Percentiles rank a stretch among this genome's conserved stretches.
phyloP scores from a whole-genome alignment of 176 grass and related monocot species.

The Cymbopogon citratus region DNA sequence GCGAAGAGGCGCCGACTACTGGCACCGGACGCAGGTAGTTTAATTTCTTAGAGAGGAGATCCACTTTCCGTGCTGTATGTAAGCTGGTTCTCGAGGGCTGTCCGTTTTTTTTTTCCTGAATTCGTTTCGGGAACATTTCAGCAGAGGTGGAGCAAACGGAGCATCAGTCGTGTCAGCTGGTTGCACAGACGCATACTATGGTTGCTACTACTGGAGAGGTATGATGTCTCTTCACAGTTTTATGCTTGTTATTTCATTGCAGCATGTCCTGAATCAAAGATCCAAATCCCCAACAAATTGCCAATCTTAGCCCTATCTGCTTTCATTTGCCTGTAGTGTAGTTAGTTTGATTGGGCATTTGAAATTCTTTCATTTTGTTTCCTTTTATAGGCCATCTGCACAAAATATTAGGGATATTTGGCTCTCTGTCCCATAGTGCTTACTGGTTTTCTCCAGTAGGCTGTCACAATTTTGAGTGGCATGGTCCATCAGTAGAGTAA shows the following conservation, averaged over 20 bases:
- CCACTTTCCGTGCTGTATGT: conserved; percentile 4
- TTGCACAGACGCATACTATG: background rate
- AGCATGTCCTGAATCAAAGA: background rate
- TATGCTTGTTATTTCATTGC: background rate
- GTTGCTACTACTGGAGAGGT: conserved; percentile 39
- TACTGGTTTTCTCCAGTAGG: background rate
- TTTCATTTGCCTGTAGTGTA: background rate
- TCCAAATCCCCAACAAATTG: background rate
- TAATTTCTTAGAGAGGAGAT: background rate
- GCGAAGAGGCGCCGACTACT: conserved; percentile 46
- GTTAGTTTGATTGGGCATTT: background rate
- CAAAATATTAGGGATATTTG: background rate
- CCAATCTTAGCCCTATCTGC: background rate
- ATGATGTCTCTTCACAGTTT: background rate
- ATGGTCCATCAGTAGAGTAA: background rate
- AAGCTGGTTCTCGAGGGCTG: background rate
- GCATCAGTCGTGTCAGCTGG: conserved; percentile 5
- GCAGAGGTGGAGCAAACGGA: conserved; percentile 32
- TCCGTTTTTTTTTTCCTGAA: conserved; percentile 1
- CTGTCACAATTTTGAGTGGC: background rate
- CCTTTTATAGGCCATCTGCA: background rate
- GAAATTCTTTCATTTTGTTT: background rate
- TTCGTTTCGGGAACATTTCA: conserved; percentile 12
- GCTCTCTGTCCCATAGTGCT: background rate
- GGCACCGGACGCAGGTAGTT: conserved; percentile 40